A percentile compares a stretch with the other conserved stretches of the same genome.
Conservation (phyloP, 352 stramenopile genomes). For the Globisporangium paddicum region DNA sequence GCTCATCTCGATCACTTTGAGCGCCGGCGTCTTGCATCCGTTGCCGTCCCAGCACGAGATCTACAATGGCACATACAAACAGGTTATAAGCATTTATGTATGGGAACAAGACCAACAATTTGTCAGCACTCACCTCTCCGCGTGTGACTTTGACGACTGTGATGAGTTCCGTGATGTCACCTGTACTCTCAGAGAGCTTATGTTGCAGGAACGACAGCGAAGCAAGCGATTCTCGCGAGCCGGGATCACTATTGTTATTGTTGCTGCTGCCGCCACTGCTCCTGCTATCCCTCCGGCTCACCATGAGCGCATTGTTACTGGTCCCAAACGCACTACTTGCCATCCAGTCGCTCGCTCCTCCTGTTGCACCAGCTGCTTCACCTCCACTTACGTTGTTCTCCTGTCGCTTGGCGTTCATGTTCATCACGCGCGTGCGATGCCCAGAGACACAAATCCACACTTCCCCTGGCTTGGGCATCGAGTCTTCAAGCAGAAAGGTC, state of each 20-base stretch:
- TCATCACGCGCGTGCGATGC: slow-evolving; percentile 36
- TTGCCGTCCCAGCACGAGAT: slow-evolving; percentile 69
- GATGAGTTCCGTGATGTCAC: slow-evolving; percentile 62
- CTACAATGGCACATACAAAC: slow-evolving; percentile 15
- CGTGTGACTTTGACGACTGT: slow-evolving; percentile 70
- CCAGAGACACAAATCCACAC: slow-evolving; percentile 67
- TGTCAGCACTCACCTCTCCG: slow-evolving; percentile 34
- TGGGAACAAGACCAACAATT: too few relatives aligned
- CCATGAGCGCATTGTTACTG: slow-evolving; percentile 10
- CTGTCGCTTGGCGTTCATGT: slow-evolving; percentile 24
- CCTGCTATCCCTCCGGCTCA: slow-evolving; percentile 29
- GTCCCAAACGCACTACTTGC: neutral
- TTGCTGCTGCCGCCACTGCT: slow-evolving; percentile 19
- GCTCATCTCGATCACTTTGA: slow-evolving; percentile 64
- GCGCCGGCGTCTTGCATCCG: slow-evolving; percentile 32
- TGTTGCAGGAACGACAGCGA: slow-evolving; percentile 36
- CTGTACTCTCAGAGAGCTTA: slow-evolving; percentile 34
- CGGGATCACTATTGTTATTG: slow-evolving; percentile 4
- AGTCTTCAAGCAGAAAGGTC: slow-evolving; percentile 65
- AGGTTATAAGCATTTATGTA: too few relatives aligned
- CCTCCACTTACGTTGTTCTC: slow-evolving; percentile 8
- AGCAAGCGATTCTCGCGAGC: slow-evolving; percentile 25
- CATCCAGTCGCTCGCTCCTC: neutral
- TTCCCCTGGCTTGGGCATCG: slow-evolving; percentile 71
- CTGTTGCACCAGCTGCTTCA: neutral